These are phyloP conservation scores for Dryas drummondii DNA, from an alignment of 306 rosid genomes.

Conservation along the genomic window DNA sequence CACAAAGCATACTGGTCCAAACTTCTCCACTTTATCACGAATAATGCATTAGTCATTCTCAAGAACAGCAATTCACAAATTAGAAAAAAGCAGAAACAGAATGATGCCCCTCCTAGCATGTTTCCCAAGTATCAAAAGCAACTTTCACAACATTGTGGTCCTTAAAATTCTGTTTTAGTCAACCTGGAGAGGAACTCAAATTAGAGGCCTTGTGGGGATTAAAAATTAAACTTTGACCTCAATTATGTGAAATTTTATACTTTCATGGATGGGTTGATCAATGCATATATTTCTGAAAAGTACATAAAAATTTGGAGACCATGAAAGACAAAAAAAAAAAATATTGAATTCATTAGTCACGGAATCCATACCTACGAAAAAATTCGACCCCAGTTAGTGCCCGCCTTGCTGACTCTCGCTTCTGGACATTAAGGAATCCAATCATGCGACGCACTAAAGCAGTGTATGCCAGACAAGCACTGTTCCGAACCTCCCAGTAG, in stretches of 20 bases:
- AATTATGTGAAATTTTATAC: background rate
- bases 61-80: background rate
- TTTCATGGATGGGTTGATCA: background rate
- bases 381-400: constrained; percentile 91
- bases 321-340: too few species aligned
- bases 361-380: constrained; percentile 73
- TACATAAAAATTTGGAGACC: too few species aligned
- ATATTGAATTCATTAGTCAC: constrained; percentile 1
- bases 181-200: background rate
- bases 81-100: background rate
- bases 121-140: background rate
- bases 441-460: constrained; percentile 91
- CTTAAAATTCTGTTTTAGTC: background rate
- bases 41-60: background rate
- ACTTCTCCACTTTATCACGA: background rate
- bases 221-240: background rate
- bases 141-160: background rate
- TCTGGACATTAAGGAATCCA: constrained; percentile 91
- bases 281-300: background rate
- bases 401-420: constrained; percentile 85
- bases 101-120: background rate
- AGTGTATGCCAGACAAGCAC: constrained; percentile 95
- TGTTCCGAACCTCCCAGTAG: constrained; percentile 92
- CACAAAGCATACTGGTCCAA: background rate
- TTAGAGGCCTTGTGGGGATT: background rate